Percentiles rank a stretch among this genome's conserved stretches.
These are phyloP conservation scores for Xylaria sp. DNA, from an alignment of 2,329 filamentous ascomycete species.

Conservation along the genomic window DNA sequence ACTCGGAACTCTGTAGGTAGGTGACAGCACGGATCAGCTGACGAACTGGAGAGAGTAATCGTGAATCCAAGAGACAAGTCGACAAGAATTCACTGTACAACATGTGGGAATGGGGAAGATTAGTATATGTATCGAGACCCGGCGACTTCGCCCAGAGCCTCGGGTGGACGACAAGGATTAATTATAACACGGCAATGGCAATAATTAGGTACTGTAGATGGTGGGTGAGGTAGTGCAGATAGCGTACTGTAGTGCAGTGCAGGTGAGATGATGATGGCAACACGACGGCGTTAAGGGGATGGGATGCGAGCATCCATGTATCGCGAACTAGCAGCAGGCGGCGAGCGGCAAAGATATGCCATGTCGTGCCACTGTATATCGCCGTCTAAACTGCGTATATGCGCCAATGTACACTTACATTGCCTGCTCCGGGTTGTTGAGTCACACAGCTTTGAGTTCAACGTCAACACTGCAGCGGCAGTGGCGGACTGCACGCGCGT, in stretches of 20 bases:
- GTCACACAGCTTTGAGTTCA: slow-evolving; percentile 31
- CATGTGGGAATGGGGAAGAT: slow-evolving; percentile 13
- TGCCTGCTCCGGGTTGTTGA: slow-evolving; percentile 13
- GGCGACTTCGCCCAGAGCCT: neutral
- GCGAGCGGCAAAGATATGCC: slow-evolving; percentile 4
- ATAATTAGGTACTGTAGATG: neutral
- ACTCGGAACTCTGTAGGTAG: neutral
- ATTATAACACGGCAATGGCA: neutral
- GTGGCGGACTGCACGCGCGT: slow-evolving; percentile 29
- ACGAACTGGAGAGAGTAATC: neutral
- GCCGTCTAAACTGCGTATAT: neutral
- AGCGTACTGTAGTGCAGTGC: neutral
- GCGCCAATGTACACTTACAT: neutral
- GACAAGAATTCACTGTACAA: neutral
- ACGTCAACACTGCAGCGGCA: slow-evolving; percentile 27
- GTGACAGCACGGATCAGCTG: slow-evolving; percentile 14
- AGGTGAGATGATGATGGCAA: slow-evolving; percentile 26
- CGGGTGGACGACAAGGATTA: slow-evolving; percentile 18
- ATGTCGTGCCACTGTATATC: neutral
- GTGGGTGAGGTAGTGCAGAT: neutral
- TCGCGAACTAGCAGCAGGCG: slow-evolving; percentile 17
- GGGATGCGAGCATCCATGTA: slow-evolving; percentile 6
- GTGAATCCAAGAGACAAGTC: neutral
- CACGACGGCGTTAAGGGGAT: slow-evolving; percentile 29
- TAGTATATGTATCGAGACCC: slow-evolving; percentile 2